Percentiles rank a stretch among this genome's conserved stretches.
Conservation (phyloP, 2,329 filamentous ascomycete species). For the Penicillium concentricum region DNA sequence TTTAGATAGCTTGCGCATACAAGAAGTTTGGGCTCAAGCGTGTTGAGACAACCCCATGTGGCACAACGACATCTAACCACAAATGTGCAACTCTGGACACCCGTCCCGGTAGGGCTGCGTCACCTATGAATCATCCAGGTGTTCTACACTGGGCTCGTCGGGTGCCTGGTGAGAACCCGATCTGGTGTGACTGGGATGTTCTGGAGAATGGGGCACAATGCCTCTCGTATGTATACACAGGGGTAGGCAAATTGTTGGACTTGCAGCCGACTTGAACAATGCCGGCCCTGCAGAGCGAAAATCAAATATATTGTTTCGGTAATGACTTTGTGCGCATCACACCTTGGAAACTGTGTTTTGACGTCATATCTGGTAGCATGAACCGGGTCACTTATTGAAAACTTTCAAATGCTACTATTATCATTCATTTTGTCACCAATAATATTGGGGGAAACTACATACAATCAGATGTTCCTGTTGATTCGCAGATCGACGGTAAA, state of each 20-base stretch:
- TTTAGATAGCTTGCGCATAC: background rate
- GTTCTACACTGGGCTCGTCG: background rate
- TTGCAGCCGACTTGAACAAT: too few relatives aligned
- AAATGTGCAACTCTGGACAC: background rate
- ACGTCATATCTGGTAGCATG: background rate
- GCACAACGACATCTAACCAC: too few relatives aligned
- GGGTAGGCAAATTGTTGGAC: too few relatives aligned
- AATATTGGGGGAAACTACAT: too few relatives aligned
- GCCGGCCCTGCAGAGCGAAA: too few relatives aligned
- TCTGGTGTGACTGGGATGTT: background rate
- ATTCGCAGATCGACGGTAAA: background rate
- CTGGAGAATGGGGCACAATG: background rate
- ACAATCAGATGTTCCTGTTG: background rate
- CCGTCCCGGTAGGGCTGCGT: background rate
- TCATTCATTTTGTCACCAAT: background rate
- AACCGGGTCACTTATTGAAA: background rate
- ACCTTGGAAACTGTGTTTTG: background rate
- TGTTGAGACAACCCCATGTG: background rate
- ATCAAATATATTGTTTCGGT: background rate
- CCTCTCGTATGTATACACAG: background rate
- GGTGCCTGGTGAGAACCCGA: background rate
- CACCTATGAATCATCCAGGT: background rate
- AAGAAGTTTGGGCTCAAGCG: background rate
- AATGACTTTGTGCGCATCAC: background rate
- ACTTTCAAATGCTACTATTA: background rate